phyloP scores from a whole-genome alignment of 2,329 filamentous ascomycete species.

The Talaromyces sp. region DNA sequence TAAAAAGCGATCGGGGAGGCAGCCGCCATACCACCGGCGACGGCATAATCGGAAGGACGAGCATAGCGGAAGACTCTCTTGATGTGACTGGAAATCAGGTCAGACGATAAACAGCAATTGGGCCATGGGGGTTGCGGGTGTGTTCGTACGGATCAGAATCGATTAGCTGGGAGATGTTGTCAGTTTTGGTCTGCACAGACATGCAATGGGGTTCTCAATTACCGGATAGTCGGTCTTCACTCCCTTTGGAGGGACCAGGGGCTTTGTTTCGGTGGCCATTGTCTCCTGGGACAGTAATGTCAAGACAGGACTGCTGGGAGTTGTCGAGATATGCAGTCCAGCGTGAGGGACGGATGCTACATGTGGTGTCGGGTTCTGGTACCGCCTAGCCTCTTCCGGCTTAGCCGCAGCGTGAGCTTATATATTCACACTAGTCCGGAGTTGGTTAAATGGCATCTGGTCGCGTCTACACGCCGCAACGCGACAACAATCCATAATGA shows the following conservation, averaged over 20 bases:
- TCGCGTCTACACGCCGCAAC: constrained; percentile 11
- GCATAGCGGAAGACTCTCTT: constrained; percentile 85
- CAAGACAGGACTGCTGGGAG: not conserved
- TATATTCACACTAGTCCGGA: not conserved
- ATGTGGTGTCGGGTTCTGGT: not conserved
- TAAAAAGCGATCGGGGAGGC: constrained; percentile 69
- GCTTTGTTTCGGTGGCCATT: constrained; percentile 37
- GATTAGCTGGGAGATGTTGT: constrained; percentile 65
- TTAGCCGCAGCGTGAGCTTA: not conserved
- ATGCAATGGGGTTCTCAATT: constrained; percentile 33
- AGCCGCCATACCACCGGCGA: constrained; percentile 63
- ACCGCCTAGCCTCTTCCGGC: not conserved
- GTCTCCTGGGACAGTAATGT: not conserved
- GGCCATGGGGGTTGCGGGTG: not conserved
- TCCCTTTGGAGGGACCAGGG: constrained; percentile 68
- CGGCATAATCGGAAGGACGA: constrained; percentile 73
- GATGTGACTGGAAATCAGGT: constrained; percentile 64
- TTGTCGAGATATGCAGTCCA: not conserved
- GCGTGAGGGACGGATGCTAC: not conserved
- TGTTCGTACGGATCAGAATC: constrained; percentile 89
- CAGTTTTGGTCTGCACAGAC: not conserved
- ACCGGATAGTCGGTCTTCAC: constrained; percentile 83
- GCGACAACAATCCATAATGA: constrained; percentile 7
- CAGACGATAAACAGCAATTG: constrained; percentile 12
- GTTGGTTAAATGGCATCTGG: constrained; percentile 9